These are phyloP conservation scores for Daldinia sp. DNA, from an alignment of 2,329 filamentous ascomycete genomes.

Conservation along the genomic window DNA sequence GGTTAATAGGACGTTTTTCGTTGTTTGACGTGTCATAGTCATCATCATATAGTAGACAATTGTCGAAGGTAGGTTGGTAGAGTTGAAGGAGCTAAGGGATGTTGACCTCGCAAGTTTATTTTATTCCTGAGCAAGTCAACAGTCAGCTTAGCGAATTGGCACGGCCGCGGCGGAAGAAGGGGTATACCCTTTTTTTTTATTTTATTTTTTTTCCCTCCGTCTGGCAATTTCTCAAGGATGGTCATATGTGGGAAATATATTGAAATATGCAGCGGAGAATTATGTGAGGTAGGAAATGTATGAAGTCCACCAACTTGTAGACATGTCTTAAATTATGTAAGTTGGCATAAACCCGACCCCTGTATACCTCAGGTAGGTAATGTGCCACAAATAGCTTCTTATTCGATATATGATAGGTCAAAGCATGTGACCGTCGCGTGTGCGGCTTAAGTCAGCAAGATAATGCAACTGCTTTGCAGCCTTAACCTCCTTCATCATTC, in stretches of 20 bases:
- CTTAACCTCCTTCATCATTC: conserved; percentile 9
- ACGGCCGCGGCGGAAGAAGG: background rate
- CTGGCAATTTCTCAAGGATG: background rate
- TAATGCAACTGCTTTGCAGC: conserved; percentile 14
- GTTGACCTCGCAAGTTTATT: background rate
- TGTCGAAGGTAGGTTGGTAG: background rate
- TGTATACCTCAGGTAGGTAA: background rate
- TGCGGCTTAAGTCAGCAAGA: background rate
- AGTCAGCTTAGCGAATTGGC: background rate
- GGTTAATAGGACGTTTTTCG: background rate
- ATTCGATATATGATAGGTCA: background rate
- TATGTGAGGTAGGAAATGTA: background rate
- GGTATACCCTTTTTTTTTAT: too few species aligned
- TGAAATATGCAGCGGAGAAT: background rate
- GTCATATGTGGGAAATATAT: background rate
- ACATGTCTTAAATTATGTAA: conserved; percentile 6
- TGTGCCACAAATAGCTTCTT: background rate
- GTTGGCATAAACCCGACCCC: background rate
- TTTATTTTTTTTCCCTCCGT: too few species aligned
- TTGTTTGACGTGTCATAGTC: background rate
- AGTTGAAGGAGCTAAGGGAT: background rate
- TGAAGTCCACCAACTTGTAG: background rate
- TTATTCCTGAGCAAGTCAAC: background rate
- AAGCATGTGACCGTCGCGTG: background rate
- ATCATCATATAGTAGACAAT: background rate